Conservation (phyloP, 2,329 filamentous ascomycete species). For the Falciphora oryzae region DNA sequence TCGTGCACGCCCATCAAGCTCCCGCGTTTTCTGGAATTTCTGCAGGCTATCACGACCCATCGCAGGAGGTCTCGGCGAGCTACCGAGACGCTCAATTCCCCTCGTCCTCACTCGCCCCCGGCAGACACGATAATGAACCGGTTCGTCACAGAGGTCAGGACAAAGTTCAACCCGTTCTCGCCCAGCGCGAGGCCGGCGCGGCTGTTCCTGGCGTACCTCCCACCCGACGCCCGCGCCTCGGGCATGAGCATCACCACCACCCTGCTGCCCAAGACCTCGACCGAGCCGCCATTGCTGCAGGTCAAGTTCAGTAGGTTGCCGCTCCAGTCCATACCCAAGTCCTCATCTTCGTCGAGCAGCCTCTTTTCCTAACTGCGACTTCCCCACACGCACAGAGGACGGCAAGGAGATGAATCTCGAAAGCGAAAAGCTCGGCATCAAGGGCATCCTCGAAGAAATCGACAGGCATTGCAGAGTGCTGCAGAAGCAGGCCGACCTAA, state of each 20-base stretch:
- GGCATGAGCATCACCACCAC: slow-evolving; percentile 74
- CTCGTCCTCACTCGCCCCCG: background rate
- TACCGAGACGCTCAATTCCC: background rate
- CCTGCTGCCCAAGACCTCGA: slow-evolving; percentile 64
- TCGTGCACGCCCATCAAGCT: background rate
- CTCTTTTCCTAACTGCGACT: slow-evolving; percentile 3
- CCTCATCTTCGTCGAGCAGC: background rate
- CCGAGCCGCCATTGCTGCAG: slow-evolving; percentile 60
- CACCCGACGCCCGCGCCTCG: slow-evolving; percentile 66
- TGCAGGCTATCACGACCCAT: background rate
- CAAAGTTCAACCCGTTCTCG: slow-evolving; percentile 91
- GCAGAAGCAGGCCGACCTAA: slow-evolving; percentile 75
- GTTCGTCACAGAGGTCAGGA: slow-evolving; percentile 78
- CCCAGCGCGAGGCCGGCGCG: slow-evolving; percentile 73
- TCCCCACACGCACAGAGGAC: slow-evolving; percentile 58
- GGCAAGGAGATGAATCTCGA: slow-evolving; percentile 86
- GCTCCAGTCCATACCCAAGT: background rate
- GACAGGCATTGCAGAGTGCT: slow-evolving; percentile 81
- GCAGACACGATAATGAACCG: slow-evolving; percentile 68
- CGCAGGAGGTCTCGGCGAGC: background rate
- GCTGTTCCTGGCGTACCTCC: slow-evolving; percentile 80
- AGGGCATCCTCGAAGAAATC: slow-evolving; percentile 80
- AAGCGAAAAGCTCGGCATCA: slow-evolving; percentile 74
- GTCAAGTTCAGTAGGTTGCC: slow-evolving; percentile 76
- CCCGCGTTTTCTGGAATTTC: background rate